These are phyloP conservation scores for sunflower (Helianthus annuus) DNA, from an alignment of 129 eudicot genomes.

Conservation along the genomic window HanXRQr2.0-SUNRISE NC_035437.2:17487942-17488441, in stretches of 20 bases:
- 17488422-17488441: no score
- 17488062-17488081: constrained; percentile 90
- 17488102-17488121: constrained; percentile 95
- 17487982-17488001: constrained; percentile 84
- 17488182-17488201: constrained; percentile 82
- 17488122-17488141: constrained; percentile 57
- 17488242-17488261: constrained; percentile 1
- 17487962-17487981: constrained; percentile 99
- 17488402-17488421: no score
- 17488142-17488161: constrained; percentile 86
- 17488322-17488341: constrained; percentile 22
- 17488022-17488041: constrained; percentile 85
- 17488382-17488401: not conserved
- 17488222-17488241: constrained; percentile 52
- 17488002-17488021: constrained; percentile 70
- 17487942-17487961: constrained; percentile 96
- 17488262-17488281: constrained; percentile 15
- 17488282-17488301: constrained; percentile 22
- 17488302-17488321: constrained; percentile 38
- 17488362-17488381: not conserved
- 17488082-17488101: constrained; percentile 74
- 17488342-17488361: not conserved
- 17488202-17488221: constrained; percentile 84
- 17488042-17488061: constrained; percentile 91
- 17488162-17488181: constrained; percentile 82